Conservation (phyloP, 768 basidiomycete species). For the Serendipita sp. region DNA sequence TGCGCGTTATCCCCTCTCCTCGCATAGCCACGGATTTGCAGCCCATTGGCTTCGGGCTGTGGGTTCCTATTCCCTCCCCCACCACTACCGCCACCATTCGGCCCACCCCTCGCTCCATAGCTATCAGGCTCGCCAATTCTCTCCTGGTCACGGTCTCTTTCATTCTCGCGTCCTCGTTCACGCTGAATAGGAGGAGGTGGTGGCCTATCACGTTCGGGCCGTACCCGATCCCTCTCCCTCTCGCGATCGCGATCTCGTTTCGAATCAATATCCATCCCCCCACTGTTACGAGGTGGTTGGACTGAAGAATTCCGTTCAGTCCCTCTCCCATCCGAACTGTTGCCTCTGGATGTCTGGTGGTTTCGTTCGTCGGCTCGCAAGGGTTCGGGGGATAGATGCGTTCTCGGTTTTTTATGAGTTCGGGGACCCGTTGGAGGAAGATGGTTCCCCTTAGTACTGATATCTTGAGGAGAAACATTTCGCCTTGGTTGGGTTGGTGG, state of each 20-base stretch:
- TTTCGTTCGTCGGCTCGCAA: conserved; percentile 13
- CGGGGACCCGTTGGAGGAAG: conserved; percentile 56
- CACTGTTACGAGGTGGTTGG: conserved; percentile 26
- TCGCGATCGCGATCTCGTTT: conserved; percentile 20
- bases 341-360: no score
- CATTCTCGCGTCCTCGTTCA: conserved; percentile 21
- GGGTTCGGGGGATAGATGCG: conserved; percentile 19
- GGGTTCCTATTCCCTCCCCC: background rate
- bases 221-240: conserved; percentile 15
- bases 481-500: conserved; percentile 25
- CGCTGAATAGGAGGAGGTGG: conserved; percentile 11
- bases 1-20: background rate
- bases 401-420: conserved; percentile 52
- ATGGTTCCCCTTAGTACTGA: conserved; percentile 22
- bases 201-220: background rate
- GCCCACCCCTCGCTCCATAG: conserved; percentile 13
- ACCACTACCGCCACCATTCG: conserved; percentile 23
- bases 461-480: conserved; percentile 16
- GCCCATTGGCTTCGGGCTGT: background rate
- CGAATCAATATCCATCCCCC: conserved; percentile 14
- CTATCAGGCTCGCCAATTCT: conserved; percentile 5
- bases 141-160: conserved; percentile 17
- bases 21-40: conserved; percentile 4
- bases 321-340: no score
- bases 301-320: conserved; percentile 20